Evolutionary conservation across 768 basidiomycete species (phyloP).

Genomic region (Piloderma croceum): DNA sequence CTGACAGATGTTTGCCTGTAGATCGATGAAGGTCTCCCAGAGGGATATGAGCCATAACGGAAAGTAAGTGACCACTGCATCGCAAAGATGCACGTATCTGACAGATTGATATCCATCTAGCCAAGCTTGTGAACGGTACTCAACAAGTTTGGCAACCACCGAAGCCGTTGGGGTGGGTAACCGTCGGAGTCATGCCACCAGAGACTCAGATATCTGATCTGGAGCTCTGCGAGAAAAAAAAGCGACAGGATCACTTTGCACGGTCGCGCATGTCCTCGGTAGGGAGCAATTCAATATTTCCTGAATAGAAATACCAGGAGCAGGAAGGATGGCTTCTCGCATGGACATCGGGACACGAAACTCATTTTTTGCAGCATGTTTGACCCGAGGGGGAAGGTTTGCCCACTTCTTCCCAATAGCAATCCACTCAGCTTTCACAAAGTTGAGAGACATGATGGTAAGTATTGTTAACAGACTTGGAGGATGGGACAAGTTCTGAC

Average conservation of each 20-base stretch:
- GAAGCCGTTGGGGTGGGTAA: slow-evolving; percentile 1
- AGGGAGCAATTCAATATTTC: background rate
- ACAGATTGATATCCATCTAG: slow-evolving; percentile 5
- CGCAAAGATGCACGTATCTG: slow-evolving; percentile 4
- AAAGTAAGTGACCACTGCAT: slow-evolving; percentile 3
- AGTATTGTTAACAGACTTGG: no score
- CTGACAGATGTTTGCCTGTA: background rate
- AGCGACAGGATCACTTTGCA: background rate
- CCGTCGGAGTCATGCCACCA: slow-evolving; percentile 3
- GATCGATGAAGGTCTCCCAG: slow-evolving; percentile 3
- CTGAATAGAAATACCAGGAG: background rate
- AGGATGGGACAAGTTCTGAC: no score
- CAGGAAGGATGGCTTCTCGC: background rate
- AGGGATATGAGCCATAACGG: slow-evolving; percentile 7
- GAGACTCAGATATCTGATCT: background rate
- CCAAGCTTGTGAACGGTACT: slow-evolving; percentile 1
- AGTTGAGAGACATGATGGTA: slow-evolving; percentile 1
- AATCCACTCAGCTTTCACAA: background rate
- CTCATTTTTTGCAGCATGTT: background rate
- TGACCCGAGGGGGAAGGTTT: background rate
- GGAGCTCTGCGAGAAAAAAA: slow-evolving; percentile 3
- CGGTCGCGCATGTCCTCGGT: background rate
- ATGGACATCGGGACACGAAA: background rate
- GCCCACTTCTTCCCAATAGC: background rate
- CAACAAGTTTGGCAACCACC: slow-evolving; percentile 1